Conservation (phyloP, 2,329 filamentous ascomycete species). For the Bipolaris oryzae region DNA sequence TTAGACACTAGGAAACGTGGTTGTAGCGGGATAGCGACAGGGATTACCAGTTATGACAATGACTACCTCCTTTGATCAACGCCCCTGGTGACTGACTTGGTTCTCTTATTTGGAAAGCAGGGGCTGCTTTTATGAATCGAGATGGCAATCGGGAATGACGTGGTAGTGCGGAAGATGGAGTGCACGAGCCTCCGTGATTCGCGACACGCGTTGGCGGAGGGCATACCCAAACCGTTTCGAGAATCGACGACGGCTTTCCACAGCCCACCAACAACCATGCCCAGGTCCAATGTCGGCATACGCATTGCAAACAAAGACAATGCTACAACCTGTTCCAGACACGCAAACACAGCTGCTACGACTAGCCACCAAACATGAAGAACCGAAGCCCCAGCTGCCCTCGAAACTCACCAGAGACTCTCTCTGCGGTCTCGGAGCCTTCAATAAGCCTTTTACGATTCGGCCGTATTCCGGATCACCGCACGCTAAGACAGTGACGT, state of each 20-base stretch:
- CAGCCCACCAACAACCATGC: conserved; percentile 32
- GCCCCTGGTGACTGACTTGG: background rate
- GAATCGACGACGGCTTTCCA: conserved; percentile 5
- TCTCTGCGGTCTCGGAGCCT: conserved; percentile 36
- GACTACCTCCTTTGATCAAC: too few species aligned
- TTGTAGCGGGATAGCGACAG: too few species aligned
- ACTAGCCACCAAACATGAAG: conserved; percentile 34
- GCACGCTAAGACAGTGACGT: conserved; percentile 36
- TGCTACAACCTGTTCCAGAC: conserved; percentile 33
- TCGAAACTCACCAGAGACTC: conserved; percentile 43
- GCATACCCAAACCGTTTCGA: conserved; percentile 18
- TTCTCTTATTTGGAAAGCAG: background rate
- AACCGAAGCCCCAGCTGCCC: conserved; percentile 32
- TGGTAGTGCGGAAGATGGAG: conserved; percentile 14
- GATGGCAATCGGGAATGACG: conserved; percentile 11
- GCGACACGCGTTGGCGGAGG: conserved; percentile 27
- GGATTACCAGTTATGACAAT: too few species aligned
- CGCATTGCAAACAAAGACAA: conserved; percentile 41
- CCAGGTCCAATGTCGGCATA: conserved; percentile 33
- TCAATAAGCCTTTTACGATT: conserved; percentile 40
- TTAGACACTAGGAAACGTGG: too few species aligned
- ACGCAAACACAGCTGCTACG: conserved; percentile 27
- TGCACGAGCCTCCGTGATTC: conserved; percentile 26
- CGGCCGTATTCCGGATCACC: conserved; percentile 39
- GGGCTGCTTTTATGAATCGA: background rate